A percentile compares a stretch with the other conserved stretches of the same genome.
phyloP scores from a whole-genome alignment of 140 eudicot species.

The Ambrosia hybrid region DNA sequence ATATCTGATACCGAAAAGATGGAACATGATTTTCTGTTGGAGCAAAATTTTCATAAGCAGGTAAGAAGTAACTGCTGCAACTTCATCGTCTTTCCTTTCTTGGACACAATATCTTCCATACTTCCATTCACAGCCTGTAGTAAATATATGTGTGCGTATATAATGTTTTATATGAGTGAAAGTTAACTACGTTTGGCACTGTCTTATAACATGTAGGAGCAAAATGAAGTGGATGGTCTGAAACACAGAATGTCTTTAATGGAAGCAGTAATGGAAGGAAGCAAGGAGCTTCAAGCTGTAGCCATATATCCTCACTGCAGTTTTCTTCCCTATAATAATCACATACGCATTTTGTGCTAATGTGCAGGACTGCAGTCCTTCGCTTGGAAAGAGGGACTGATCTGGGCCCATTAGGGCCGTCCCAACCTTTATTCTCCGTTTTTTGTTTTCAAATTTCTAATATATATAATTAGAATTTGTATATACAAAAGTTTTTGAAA shows the following conservation, averaged over 20 bases:
- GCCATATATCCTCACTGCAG: conserved; percentile 60
- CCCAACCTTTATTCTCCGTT: background rate
- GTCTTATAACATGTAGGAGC: conserved; percentile 44
- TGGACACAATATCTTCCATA: too few species aligned
- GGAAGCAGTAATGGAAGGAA: conserved; percentile 59
- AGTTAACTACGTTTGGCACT: conserved; percentile 1
- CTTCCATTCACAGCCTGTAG: background rate
- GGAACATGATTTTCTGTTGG: conserved; percentile 50
- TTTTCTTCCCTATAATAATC: background rate
- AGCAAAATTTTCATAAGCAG: conserved; percentile 44
- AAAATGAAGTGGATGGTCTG: conserved; percentile 52
- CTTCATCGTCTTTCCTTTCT: too few species aligned
- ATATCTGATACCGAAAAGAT: conserved; percentile 44
- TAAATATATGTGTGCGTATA: conserved; percentile 11
- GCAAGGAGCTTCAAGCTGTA: conserved; percentile 63
- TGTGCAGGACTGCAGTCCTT: background rate
- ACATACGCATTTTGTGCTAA: background rate
- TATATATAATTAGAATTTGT: background rate
- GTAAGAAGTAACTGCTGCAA: conserved; percentile 23
- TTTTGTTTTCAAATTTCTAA: background rate
- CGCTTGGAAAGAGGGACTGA: background rate
- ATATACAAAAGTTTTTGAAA: background rate
- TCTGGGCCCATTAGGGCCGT: background rate
- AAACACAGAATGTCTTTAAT: conserved; percentile 51
- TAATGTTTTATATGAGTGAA: background rate